Evolutionary conservation across 495 filamentous ascomycete species (phyloP), one percentile per base, ranked within the genome.

Genomic region (Hypoxylon lienhwacheense): DNA sequence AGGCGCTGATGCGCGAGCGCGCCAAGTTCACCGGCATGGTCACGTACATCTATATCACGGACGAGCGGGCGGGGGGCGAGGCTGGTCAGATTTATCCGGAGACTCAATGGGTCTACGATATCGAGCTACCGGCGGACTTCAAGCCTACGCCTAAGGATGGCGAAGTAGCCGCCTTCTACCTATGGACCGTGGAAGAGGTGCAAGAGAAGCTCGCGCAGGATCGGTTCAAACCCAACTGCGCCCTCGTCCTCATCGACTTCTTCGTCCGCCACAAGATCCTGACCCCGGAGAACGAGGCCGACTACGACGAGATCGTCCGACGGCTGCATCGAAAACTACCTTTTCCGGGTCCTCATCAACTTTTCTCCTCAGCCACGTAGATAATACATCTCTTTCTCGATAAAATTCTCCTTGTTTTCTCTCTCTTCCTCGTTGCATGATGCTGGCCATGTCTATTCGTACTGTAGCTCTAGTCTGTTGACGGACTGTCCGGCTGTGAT

Each of bases 161-260:
- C 34, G 93, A 97, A 74, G 93, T 97, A 4, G 85, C 91, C 63
- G 82, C 82, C 25, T 99, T 99, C 70, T 78, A 81, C 59, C 72
- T 97, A 54, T 80, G 78, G 76, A 85, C 78, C 2, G 77, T 97
- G 28, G 80, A 87, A 3, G 81, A 95, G 66, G 84, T 92, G 2
- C 75, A 85, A 74, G 75, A 80, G 47, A 83, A 85, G 12, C 63
- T 99, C 53, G 80, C 78, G 1, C 73, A 75, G 36, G 88, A 87
- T 1, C 77, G 85, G 53, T 97, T 95, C 73, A 99, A 99, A 73
- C 90, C 95, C 0, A 99, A 99, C 66, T 97, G 91, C 66, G 86
- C 87, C 1, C 60, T 92, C 46, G 78, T 95, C 16, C 69, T 95
- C 61, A 68, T 95, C 34, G 90, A 96, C 69, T 98, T 97, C 77